These are phyloP conservation scores for Lentinula raphanica DNA, from an alignment of 768 basidiomycete species.

Conservation along the genomic window DNA sequence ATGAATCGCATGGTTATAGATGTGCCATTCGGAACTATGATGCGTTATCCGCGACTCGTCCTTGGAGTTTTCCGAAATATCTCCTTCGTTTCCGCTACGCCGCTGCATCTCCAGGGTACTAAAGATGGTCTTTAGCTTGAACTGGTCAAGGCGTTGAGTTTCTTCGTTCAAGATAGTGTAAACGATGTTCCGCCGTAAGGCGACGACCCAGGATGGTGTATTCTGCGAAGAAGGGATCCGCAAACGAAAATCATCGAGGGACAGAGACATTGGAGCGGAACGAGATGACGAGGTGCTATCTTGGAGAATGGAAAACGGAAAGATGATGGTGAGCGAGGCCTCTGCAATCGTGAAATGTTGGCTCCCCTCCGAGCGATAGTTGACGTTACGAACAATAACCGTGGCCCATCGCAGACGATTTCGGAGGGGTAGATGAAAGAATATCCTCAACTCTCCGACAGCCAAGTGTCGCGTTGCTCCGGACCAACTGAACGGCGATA, in stretches of 20 bases:
- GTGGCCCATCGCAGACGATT: conserved; percentile 27
- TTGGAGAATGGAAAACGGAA: conserved; percentile 37
- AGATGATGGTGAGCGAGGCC: conserved; percentile 15
- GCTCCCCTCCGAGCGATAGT: conserved; percentile 20
- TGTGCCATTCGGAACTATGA: conserved; percentile 29
- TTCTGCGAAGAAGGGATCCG: conserved; percentile 26
- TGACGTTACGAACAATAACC: conserved; percentile 20
- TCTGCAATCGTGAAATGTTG: conserved; percentile 19
- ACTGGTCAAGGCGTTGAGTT: conserved; percentile 32
- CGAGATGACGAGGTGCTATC: conserved; percentile 29
- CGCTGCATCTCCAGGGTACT: conserved; percentile 12
- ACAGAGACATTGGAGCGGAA: conserved; percentile 26
- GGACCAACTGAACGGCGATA: background rate
- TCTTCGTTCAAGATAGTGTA: conserved; percentile 35
- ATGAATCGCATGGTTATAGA: conserved; percentile 23
- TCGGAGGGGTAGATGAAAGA: conserved; percentile 24
- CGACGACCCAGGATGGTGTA: conserved; percentile 33
- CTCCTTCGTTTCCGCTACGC: conserved; percentile 8
- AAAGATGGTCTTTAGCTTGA: conserved; percentile 29
- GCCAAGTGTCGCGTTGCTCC: background rate
- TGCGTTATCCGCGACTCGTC: conserved; percentile 29
- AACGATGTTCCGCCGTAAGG: conserved; percentile 31
- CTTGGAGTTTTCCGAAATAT: conserved; percentile 12
- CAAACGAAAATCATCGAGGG: conserved; percentile 32
- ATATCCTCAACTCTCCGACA: conserved; percentile 8